These are phyloP conservation scores for Acacia crassicarpa DNA, from an alignment of 306 rosid species.

Conservation along the genomic window DNA sequence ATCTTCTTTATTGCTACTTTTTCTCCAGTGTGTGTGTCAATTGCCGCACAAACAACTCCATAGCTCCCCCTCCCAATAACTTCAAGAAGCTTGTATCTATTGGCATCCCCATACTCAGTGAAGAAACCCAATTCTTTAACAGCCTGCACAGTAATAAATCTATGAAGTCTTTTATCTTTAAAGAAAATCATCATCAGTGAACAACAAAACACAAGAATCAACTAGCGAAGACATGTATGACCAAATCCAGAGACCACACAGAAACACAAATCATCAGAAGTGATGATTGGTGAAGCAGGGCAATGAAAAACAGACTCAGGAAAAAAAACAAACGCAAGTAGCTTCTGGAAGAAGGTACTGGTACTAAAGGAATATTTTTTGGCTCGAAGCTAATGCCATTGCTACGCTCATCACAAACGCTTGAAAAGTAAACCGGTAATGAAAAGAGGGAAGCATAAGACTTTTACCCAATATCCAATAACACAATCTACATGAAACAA, in stretches of 20 bases:
- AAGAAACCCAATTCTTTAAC: slow-evolving; percentile 63
- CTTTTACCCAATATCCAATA: background rate
- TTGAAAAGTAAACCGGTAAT: background rate
- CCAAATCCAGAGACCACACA: background rate
- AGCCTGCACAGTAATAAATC: slow-evolving; percentile 45
- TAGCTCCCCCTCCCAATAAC: slow-evolving; percentile 88
- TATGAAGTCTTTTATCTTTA: background rate
- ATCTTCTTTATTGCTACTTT: slow-evolving; percentile 91
- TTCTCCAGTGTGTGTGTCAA: slow-evolving; percentile 80
- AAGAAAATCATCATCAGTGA: slow-evolving; percentile 3
- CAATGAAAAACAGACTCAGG: background rate
- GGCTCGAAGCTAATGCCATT: background rate
- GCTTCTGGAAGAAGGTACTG: background rate
- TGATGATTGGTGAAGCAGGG: background rate
- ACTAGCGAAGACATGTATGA: background rate
- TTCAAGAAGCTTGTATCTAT: slow-evolving; percentile 74
- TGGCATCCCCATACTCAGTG: slow-evolving; percentile 83
- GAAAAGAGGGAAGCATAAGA: background rate
- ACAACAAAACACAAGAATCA: background rate
- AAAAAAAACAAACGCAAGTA: background rate
- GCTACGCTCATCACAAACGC: background rate
- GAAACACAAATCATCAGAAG: background rate
- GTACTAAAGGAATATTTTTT: background rate
- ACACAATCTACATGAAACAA: background rate
- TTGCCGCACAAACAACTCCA: slow-evolving; percentile 88